Evolutionary conservation across 768 basidiomycete genomes (phyloP).

Genomic region (Trichaptum fuscoviolaceum): DNA sequence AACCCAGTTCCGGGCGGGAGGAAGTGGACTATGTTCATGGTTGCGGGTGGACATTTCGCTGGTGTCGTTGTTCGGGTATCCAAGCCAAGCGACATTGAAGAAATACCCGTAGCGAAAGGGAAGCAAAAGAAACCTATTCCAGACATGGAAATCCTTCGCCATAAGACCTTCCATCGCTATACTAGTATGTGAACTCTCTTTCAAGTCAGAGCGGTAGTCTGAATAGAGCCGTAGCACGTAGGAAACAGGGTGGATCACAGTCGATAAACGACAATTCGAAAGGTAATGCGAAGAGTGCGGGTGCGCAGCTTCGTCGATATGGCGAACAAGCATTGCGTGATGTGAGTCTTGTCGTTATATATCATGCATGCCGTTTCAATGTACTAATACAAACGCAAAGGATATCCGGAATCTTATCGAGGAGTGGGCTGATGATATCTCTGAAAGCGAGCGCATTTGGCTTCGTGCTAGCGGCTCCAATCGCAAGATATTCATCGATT

Average conservation of each 20-base stretch:
- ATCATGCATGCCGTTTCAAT: not conserved
- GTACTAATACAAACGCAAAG: constrained; percentile 29
- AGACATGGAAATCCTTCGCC: constrained; percentile 75
- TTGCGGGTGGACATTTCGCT: constrained; percentile 97
- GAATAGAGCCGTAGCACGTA: constrained; percentile 57
- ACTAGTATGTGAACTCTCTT: constrained; percentile 62
- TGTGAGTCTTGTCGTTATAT: constrained; percentile 39
- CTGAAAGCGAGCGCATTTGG: constrained; percentile 85
- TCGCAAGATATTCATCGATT: constrained; percentile 84
- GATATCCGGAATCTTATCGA: constrained; percentile 81
- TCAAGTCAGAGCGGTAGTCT: not conserved
- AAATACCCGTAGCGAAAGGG: constrained; percentile 41
- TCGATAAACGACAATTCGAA: constrained; percentile 89
- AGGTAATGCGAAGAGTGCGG: constrained; percentile 89
- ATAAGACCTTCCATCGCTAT: constrained; percentile 98
- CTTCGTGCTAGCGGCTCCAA: constrained; percentile 87
- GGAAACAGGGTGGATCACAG: constrained; percentile 97
- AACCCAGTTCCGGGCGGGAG: constrained; percentile 45
- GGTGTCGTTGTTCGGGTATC: constrained; percentile 81
- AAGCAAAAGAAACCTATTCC: constrained; percentile 63
- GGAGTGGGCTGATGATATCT: constrained; percentile 87
- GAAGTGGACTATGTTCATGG: constrained; percentile 94
- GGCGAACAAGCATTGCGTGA: constrained; percentile 92
- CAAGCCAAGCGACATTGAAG: constrained; percentile 34
- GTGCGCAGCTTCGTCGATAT: constrained; percentile 88